A percentile compares a stretch with the other conserved stretches of the same genome.
Evolutionary conservation across 2,329 filamentous ascomycete genomes (phyloP).

Genomic region (Domatiomyces catenatus): DNA sequence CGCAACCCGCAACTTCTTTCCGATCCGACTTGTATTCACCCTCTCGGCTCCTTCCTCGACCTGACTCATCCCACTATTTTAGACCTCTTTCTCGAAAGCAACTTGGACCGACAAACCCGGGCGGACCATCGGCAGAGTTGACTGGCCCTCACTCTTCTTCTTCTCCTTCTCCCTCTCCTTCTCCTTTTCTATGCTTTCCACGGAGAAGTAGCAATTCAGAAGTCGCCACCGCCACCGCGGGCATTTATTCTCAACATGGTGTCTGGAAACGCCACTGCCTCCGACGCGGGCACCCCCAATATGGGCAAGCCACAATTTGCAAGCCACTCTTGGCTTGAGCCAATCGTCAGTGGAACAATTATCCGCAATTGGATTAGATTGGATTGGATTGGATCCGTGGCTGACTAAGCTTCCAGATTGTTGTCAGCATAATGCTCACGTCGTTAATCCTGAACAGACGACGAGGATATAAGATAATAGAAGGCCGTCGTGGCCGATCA

Average conservation of each 20-base stretch:
- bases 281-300: slow-evolving; percentile 10
- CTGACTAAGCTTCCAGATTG: slow-evolving; percentile 26
- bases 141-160: no score
- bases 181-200: not conserved
- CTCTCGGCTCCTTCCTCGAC: no score
- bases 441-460: slow-evolving; percentile 35
- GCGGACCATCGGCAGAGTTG: no score
- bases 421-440: slow-evolving; percentile 34
- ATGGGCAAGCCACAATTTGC: slow-evolving; percentile 24
- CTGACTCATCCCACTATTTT: no score
- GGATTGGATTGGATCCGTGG: not conserved
- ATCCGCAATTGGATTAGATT: not conserved
- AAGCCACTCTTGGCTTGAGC: slow-evolving; percentile 23
- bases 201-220: not conserved
- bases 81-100: no score
- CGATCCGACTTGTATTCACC: no score
- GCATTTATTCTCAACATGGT: not conserved
- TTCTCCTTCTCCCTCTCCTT: no score
- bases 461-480: slow-evolving; percentile 30
- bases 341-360: slow-evolving; percentile 19
- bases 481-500: slow-evolving; percentile 15
- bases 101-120: no score
- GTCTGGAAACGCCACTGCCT: not conserved
- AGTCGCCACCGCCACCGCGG: no score
- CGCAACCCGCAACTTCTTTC: no score